Conservation (phyloP, 106 monocot genomes). For the Dendrobium officinale region DNA sequence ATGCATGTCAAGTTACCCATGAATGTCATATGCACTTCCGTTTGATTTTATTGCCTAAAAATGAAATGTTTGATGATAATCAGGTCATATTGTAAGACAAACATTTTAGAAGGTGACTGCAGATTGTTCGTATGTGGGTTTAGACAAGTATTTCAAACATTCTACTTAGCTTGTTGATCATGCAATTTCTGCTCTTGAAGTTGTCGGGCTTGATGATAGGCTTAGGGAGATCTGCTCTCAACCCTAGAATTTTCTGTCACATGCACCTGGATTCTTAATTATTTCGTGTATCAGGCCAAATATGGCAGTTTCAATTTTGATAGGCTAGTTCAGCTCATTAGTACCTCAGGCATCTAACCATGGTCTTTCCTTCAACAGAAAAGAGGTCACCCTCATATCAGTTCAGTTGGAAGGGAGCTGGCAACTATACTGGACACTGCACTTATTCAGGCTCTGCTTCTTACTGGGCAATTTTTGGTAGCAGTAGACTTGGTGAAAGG, state of each 20-base stretch:
- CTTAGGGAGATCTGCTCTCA: too few species aligned
- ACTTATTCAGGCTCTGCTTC: conserved; percentile 77
- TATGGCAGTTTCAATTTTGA: background rate
- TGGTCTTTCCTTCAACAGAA: conserved; percentile 34
- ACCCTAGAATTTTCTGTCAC: too few species aligned
- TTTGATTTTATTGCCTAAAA: background rate
- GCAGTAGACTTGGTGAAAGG: conserved; percentile 79
- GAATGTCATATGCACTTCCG: background rate
- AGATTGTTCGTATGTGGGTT: background rate
- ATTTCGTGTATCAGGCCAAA: too few species aligned
- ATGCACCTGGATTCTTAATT: too few species aligned
- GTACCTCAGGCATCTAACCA: conserved; percentile 9
- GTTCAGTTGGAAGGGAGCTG: conserved; percentile 81
- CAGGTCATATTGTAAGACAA: background rate
- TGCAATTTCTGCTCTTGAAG: too few species aligned
- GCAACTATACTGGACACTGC: conserved; percentile 86
- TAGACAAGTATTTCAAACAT: background rate
- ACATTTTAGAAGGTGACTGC: background rate
- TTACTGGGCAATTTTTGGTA: conserved; percentile 62
- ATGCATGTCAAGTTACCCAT: conserved; percentile 1
- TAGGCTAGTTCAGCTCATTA: background rate
- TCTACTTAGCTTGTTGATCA: background rate
- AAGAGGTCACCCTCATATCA: conserved; percentile 57
- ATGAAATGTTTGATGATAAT: background rate
- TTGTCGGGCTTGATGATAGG: too few species aligned